Conservation (phyloP, 306 rosid genomes). For the Castanospermum australe region DNA sequence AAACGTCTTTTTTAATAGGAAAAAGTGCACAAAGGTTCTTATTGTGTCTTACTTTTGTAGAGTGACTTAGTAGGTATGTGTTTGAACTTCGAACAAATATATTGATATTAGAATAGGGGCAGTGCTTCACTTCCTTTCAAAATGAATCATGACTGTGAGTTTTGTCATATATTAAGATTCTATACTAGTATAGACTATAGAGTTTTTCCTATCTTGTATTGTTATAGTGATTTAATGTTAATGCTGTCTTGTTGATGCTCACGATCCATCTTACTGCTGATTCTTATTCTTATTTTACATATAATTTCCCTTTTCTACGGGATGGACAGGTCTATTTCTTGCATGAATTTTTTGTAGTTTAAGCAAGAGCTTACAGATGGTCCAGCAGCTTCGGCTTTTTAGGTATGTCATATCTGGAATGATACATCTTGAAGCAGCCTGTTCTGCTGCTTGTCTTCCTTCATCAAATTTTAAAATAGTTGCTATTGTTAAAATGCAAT, state of each 20-base stretch:
- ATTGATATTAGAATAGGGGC: not conserved
- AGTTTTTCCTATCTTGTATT: constrained; percentile 19
- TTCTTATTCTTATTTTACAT: not conserved
- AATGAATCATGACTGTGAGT: not conserved
- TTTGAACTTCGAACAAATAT: not conserved
- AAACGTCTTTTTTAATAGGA: not conserved
- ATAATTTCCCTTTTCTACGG: constrained; percentile 15
- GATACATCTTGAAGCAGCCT: not conserved
- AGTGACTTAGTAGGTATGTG: not conserved
- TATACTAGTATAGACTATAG: not conserved
- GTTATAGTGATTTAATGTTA: constrained; percentile 5
- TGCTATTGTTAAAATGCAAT: not conserved
- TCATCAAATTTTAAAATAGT: not conserved
- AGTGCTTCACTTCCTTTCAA: not conserved
- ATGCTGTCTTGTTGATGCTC: constrained; percentile 7
- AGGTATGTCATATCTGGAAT: constrained; percentile 47
- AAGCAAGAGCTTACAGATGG: constrained; percentile 94
- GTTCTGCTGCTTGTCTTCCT: not conserved
- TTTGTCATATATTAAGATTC: not conserved
- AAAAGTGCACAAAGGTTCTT: not conserved
- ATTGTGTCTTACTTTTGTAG: not conserved
- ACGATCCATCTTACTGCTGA: not conserved
- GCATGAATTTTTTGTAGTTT: constrained; percentile 92
- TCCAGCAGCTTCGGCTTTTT: constrained; percentile 86
- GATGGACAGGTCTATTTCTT: constrained; percentile 73